Conservation (phyloP, 192 early-diverging fungal species). For the Gamsiella multidivaricata region DNA sequence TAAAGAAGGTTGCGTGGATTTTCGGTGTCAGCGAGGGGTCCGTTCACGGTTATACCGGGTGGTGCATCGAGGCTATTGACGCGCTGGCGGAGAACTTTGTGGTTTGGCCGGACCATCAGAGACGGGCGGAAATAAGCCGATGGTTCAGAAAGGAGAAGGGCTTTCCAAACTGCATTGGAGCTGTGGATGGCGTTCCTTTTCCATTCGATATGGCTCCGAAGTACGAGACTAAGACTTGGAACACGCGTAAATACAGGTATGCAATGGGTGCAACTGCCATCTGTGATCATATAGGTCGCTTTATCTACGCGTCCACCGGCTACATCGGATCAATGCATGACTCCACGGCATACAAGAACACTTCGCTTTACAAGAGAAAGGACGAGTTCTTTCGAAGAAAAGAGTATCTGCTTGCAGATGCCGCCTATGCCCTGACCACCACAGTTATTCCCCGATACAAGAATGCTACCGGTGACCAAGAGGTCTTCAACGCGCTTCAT, state of each 20-base stretch:
- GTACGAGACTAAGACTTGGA: background rate
- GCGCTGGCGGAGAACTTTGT: background rate
- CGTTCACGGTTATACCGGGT: conserved; percentile 5
- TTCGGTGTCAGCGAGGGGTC: background rate
- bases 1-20: background rate
- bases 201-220: background rate
- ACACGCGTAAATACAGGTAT: conserved; percentile 8
- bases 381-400: background rate
- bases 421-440: background rate
- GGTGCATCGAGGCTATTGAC: conserved; percentile 9
- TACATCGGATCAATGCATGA: conserved; percentile 16
- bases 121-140: background rate
- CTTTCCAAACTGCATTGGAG: conserved; percentile 19
- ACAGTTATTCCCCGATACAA: conserved; percentile 7
- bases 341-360: background rate
- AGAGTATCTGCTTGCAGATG: conserved; percentile 6
- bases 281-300: conserved; percentile 10
- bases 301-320: conserved; percentile 7
- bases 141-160: conserved; percentile 6
- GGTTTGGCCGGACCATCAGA: conserved; percentile 12
- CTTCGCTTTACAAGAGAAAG: background rate
- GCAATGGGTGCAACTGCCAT: conserved; percentile 21
- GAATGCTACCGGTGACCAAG: background rate
- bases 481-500: background rate
- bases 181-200: conserved; percentile 20